These are phyloP conservation scores for Cyclotella sp. DNA, from an alignment of 108 stramenopile species.

Conservation along the genomic window DNA sequence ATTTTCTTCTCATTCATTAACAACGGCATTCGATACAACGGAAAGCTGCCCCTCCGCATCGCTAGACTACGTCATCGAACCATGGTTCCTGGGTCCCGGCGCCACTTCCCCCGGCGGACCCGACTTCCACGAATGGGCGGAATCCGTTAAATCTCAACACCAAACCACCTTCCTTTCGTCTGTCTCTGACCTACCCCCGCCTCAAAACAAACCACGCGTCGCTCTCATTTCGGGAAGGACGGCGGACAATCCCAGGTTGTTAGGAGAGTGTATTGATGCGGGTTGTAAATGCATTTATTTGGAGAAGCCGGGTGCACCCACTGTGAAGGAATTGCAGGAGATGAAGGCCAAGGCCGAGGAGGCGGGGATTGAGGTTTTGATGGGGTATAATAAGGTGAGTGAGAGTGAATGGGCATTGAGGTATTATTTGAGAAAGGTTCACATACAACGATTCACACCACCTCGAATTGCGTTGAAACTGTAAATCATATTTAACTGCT, in stretches of 20 bases:
- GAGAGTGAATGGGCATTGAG: neutral
- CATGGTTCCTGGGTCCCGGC: conserved; percentile 89
- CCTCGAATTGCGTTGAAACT: neutral
- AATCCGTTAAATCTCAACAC: conserved; percentile 57
- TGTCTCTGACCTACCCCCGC: conserved; percentile 71
- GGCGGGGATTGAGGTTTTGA: conserved; percentile 82
- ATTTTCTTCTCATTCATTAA: conserved; percentile 9
- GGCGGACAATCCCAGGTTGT: conserved; percentile 86
- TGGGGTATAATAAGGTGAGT: conserved; percentile 90
- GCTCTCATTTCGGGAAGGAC: conserved; percentile 90
- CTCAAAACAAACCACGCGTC: conserved; percentile 68
- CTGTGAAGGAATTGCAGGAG: conserved; percentile 75
- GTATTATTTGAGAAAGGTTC: neutral
- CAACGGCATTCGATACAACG: conserved; percentile 4
- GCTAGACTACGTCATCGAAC: conserved; percentile 83
- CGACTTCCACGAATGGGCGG: conserved; percentile 78
- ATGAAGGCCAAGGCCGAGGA: conserved; percentile 79
- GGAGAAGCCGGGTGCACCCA: conserved; percentile 94
- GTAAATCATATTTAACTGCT: neutral
- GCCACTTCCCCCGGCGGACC: conserved; percentile 68
- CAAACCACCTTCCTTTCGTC: conserved; percentile 66
- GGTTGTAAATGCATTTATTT: conserved; percentile 82
- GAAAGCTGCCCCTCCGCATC: conserved; percentile 81
- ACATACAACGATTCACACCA: neutral
- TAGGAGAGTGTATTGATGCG: conserved; percentile 80